Evolutionary conservation across 2,329 filamentous ascomycete genomes (phyloP), one percentile per base, ranked within the genome.

Genomic region (Venturia nashicola): DNA sequence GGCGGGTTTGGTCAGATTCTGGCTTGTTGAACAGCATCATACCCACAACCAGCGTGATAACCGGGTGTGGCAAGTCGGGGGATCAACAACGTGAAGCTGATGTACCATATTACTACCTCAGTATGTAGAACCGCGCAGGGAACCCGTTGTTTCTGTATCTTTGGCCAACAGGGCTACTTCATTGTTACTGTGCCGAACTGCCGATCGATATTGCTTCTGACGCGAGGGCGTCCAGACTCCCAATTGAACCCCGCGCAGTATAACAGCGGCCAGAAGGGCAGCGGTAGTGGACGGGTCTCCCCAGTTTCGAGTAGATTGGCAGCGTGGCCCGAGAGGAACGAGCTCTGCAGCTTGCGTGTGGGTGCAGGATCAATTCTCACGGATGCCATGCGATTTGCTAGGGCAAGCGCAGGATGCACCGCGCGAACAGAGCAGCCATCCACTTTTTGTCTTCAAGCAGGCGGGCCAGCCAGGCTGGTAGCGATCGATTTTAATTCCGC

Each of bases 401-500:
- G 32, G 51, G 51, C 51, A 18, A 6, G n/a, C 27, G 51, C 51
- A 57, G 51, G 51, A 34, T 36, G 51, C 51, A 57, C 14, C 14
- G 32, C 5, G 51, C 51, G 51, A 57, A 57, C 51, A 57, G 32
- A 27, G 51, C 51, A 9, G 51, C 51, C 27, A 18, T 36, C 51
- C 51, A 55, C 23, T 34, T 27, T n/a, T 11, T 18, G 20, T 55
- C 51, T 36, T 55, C 51, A 57, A n/a, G 27, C 51, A 57, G 32
- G 27, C 32, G 32, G 51, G 14, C 51, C 51, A 36, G 51, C 51
- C 51, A 57, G 51, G 51, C n/a, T 57, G 51, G 14, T 27, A 60
- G 36, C 59, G 59, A 60, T 60, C 59, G 59, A 60, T 60, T 60
- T 60, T 60, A 27, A 60, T 60, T 60, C 59, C 59, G 59, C 59